These are phyloP conservation scores for Hypoxylon rickii DNA, from an alignment of 495 filamentous ascomycete genomes.

Conservation along the genomic window DNA sequence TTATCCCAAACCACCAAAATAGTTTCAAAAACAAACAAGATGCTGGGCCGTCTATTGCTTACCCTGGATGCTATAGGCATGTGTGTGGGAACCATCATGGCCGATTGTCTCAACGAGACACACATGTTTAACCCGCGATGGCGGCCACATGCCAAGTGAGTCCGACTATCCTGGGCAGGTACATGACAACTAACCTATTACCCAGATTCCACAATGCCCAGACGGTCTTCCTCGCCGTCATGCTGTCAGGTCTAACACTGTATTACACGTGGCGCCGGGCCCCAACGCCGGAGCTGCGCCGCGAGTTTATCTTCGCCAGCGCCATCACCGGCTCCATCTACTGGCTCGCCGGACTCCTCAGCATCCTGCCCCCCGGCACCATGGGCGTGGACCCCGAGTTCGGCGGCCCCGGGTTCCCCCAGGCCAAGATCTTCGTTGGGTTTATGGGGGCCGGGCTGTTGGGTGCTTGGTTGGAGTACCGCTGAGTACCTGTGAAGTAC, in stretches of 20 bases:
- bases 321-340: constrained; percentile 55
- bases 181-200: not conserved
- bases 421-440: constrained; percentile 45
- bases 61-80: constrained; percentile 49
- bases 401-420: constrained; percentile 53
- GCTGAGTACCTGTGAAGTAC: not conserved
- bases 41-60: constrained; percentile 51
- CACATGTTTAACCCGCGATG: constrained; percentile 61
- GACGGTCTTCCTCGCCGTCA: constrained; percentile 55
- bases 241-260: constrained; percentile 50
- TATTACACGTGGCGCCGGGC: constrained; percentile 53
- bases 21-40: constrained; percentile 14
- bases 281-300: constrained; percentile 24
- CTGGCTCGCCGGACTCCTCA: constrained; percentile 54
- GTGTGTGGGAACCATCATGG: constrained; percentile 46
- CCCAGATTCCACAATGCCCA: constrained; percentile 60
- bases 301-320: constrained; percentile 44
- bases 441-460: constrained; percentile 32
- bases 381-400: constrained; percentile 60
- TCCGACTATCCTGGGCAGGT: not conserved
- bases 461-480: constrained; percentile 43
- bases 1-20: no score
- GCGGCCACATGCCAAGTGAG: constrained; percentile 58
- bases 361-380: constrained; percentile 55
- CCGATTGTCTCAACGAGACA: constrained; percentile 55